Percentiles rank a stretch among this genome's conserved stretches.
These are phyloP conservation scores for Mycothermus thermophilus DNA, from an alignment of 495 filamentous ascomycete species.

Conservation along the genomic window DNA sequence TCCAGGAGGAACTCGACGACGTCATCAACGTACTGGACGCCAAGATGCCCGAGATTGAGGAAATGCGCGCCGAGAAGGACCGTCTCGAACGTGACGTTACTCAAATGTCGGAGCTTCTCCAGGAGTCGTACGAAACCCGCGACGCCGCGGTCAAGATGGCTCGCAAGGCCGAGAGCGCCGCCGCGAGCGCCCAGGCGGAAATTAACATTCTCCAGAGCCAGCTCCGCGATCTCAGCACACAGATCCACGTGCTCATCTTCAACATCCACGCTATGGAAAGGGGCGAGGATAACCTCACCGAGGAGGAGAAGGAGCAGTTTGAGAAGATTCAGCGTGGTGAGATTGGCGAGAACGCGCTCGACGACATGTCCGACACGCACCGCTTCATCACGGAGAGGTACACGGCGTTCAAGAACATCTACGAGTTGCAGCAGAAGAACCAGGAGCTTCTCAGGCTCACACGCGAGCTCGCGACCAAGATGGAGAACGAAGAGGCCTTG, in stretches of 20 bases:
- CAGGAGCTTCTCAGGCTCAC: slow-evolving; percentile 65
- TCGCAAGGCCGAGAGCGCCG: slow-evolving; percentile 59
- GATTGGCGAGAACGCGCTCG: slow-evolving; percentile 44
- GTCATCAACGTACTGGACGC: slow-evolving; percentile 57
- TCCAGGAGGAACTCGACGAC: slow-evolving; percentile 63
- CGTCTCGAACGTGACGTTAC: slow-evolving; percentile 58
- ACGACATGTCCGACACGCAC: slow-evolving; percentile 65
- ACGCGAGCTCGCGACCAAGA: slow-evolving; percentile 68
- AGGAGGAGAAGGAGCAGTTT: slow-evolving; percentile 49
- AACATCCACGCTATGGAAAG: slow-evolving; percentile 68
- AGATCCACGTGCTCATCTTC: slow-evolving; percentile 76
- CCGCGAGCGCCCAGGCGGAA: slow-evolving; percentile 57
- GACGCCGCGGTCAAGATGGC: slow-evolving; percentile 45
- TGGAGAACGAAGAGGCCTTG: slow-evolving; percentile 79
- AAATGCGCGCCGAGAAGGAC: slow-evolving; percentile 52
- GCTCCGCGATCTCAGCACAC: slow-evolving; percentile 77
- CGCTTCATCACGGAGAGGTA: slow-evolving; percentile 75
- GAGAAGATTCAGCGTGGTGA: slow-evolving; percentile 59
- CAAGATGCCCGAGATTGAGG: slow-evolving; percentile 52
- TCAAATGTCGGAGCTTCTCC: slow-evolving; percentile 58
- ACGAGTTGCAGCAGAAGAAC: slow-evolving; percentile 82
- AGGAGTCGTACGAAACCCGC: slow-evolving; percentile 46
- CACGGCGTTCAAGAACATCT: slow-evolving; percentile 67
- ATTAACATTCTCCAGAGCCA: slow-evolving; percentile 68
- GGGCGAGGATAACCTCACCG: slow-evolving; percentile 56